Conservation (phyloP, 176 grass and related monocot genomes). For the Zea luxurians region DNA sequence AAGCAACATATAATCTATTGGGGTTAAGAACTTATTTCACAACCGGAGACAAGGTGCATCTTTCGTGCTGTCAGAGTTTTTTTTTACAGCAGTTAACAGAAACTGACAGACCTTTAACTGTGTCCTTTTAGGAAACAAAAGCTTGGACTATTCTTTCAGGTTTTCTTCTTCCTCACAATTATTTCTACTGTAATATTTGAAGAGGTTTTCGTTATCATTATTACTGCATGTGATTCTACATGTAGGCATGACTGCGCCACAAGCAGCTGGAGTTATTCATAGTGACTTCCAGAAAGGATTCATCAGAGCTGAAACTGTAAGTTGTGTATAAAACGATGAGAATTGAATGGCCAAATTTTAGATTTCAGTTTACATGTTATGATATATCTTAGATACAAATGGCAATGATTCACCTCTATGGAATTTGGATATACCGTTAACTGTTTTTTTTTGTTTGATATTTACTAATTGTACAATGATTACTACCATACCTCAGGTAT, state of each 20-base stretch:
- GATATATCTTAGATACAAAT: not conserved
- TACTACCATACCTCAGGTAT: constrained; percentile 54
- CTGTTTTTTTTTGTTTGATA: constrained; percentile 8
- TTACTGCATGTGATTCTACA: not conserved
- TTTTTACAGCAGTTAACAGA: constrained; percentile 10
- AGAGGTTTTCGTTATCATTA: not conserved
- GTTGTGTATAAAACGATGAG: constrained; percentile 29
- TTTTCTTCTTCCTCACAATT: constrained; percentile 38
- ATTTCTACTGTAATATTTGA: constrained; percentile 8
- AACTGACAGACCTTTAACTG: constrained; percentile 11
- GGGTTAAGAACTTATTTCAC: constrained; percentile 97
- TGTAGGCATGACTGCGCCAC: constrained; percentile 95
- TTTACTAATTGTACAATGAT: constrained; percentile 33
- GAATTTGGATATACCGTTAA: constrained; percentile 3
- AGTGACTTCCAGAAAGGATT: constrained; percentile 99
- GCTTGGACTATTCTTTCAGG: constrained; percentile 95
- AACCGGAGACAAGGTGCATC: constrained; percentile 84
- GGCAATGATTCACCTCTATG: not conserved
- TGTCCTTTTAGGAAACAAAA: constrained; percentile 83
- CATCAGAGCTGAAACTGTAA: constrained; percentile 99
- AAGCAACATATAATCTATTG: constrained; percentile 89
- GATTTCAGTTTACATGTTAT: not conserved
- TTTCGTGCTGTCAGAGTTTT: constrained; percentile 18
- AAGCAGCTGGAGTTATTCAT: constrained; percentile 98
- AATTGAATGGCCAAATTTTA: constrained; percentile 5